Base-by-base conservation (phyloP, 2,329 filamentous ascomycete genomes). In the Nemania sp. region DNA sequence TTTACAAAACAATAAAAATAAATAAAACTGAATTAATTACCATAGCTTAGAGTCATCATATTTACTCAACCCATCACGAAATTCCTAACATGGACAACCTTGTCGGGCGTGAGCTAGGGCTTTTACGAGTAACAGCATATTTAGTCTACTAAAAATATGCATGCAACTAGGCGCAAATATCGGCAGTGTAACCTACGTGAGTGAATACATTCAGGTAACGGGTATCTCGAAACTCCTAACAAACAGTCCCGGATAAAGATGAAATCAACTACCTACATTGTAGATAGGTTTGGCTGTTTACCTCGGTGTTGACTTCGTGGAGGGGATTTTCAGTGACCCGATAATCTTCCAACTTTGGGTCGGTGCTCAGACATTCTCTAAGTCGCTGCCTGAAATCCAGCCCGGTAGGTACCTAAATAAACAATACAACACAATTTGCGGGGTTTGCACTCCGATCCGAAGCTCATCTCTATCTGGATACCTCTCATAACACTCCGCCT, bases 381-480 rank as follows among this genome's bases (percentile, higher is more conserved):
- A 22, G 29, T 66, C 24, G 67, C 43, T 69, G 67, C 67, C 67
- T 69, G 57, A 61, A 60, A 45, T 43, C 22, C 53, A 49, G 10
- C 22, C 45, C 10, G 4, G 29, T 4, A 32, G 29, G 29, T 4
- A 32, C 13, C 13, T 35, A 13, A 20, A n/a, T 68, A 38, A 62
- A 49, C 38, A 60, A 49, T 32, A 54, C 60, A 60, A 27, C 11
- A 26, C 15, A 60, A 49, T 13, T 58, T 59, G 64, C 61, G 61
- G 64, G 64, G 61, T 49, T 51, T 15, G 15, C 6, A 35, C 58
- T 29, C 32, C 43, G 26, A 41, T n/a, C 13, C 15, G 35, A 58
- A 35, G 45, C 29, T 59, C 38, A 56, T n/a, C 24, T 15, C 20
- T 43, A 41, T 3, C 35, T 13, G 11, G 35, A 10, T 41, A 15